These are phyloP conservation scores for Tricholomella constricta DNA, from an alignment of 768 basidiomycete species.

Conservation along the genomic window DNA sequence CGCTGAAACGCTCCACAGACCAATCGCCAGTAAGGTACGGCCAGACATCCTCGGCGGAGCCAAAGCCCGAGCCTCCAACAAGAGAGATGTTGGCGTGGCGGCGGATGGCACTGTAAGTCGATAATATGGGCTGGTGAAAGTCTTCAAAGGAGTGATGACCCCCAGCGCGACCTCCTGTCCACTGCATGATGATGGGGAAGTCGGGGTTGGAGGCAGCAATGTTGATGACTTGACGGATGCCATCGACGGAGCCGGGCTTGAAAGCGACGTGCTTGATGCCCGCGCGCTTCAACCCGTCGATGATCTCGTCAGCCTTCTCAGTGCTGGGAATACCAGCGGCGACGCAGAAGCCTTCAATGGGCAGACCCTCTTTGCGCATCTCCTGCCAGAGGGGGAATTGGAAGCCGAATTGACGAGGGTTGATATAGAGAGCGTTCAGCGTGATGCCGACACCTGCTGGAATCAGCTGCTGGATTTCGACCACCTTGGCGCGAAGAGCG, in stretches of 20 bases:
- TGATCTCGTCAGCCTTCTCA: conserved; percentile 97
- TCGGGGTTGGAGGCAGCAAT: conserved; percentile 93
- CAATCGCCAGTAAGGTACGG: conserved; percentile 97
- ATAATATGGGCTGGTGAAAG: conserved; percentile 93
- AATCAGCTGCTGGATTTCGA: conserved; percentile 87
- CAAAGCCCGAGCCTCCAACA: conserved; percentile 94
- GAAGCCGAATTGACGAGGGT: conserved; percentile 96
- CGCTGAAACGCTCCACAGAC: conserved; percentile 77
- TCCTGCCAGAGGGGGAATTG: conserved; percentile 98
- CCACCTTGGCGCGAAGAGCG: conserved; percentile 86
- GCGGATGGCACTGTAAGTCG: conserved; percentile 89
- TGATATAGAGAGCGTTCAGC: conserved; percentile 96
- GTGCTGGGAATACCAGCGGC: conserved; percentile 96
- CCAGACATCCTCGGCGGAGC: conserved; percentile 93
- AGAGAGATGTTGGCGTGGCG: conserved; percentile 87
- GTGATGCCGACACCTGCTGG: conserved; percentile 91
- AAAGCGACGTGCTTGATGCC: conserved; percentile 97
- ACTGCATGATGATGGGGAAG: conserved; percentile 97
- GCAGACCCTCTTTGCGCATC: conserved; percentile 92
- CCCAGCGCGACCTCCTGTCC: conserved; percentile 99
- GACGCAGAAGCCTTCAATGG: conserved; percentile 98
- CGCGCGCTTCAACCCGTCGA: conserved; percentile 72
- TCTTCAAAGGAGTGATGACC: conserved; percentile 99
- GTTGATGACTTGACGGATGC: conserved; percentile 95
- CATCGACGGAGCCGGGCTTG: conserved; percentile 98